Percentiles rank a stretch among this genome's conserved stretches.
phyloP scores from a whole-genome alignment of 2,329 filamentous ascomycete species.

The Cladophialophora bantiana region DNA sequence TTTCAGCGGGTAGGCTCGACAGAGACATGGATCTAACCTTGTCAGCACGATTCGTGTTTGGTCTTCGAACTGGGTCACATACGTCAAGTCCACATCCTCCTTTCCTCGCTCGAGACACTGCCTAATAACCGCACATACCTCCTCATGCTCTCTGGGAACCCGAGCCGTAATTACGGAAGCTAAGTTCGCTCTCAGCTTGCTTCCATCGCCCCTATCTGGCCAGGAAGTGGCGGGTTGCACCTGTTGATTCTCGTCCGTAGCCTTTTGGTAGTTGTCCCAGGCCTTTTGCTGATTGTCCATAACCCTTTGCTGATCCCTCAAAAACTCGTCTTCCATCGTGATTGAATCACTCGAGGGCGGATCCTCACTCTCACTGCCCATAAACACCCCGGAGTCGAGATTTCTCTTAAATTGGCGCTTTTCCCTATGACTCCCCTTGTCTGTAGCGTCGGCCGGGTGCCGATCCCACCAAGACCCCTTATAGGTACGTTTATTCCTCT shows the following conservation, averaged over 20 bases:
- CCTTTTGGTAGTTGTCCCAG: constrained; percentile 31
- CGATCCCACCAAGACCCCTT: constrained; percentile 39
- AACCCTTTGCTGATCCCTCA: constrained; percentile 37
- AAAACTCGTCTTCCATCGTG: constrained; percentile 50
- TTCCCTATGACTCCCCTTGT: constrained; percentile 46
- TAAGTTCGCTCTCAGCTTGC: constrained; percentile 19
- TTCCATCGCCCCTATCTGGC: background rate
- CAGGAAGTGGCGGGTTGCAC: background rate
- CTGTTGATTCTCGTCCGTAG: constrained; percentile 21
- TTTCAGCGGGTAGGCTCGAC: constrained; percentile 29
- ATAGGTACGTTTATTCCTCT: constrained; percentile 39
- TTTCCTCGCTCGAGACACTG: constrained; percentile 53
- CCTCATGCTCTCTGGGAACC: constrained; percentile 42
- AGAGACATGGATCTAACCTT: constrained; percentile 27
- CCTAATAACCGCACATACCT: constrained; percentile 49
- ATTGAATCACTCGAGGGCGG: constrained; percentile 47
- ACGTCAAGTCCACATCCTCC: constrained; percentile 56
- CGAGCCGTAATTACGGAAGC: background rate
- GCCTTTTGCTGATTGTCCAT: constrained; percentile 11
- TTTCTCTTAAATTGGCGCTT: constrained; percentile 53
- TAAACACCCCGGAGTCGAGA: constrained; percentile 57
- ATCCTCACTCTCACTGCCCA: constrained; percentile 53
- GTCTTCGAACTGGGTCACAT: constrained; percentile 32
- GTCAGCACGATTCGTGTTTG: background rate
- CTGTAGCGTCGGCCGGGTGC: constrained; percentile 23